These are phyloP conservation scores for Nothopassalora personata DNA, from an alignment of 2,329 filamentous ascomycete genomes.

Conservation along the genomic window DNA sequence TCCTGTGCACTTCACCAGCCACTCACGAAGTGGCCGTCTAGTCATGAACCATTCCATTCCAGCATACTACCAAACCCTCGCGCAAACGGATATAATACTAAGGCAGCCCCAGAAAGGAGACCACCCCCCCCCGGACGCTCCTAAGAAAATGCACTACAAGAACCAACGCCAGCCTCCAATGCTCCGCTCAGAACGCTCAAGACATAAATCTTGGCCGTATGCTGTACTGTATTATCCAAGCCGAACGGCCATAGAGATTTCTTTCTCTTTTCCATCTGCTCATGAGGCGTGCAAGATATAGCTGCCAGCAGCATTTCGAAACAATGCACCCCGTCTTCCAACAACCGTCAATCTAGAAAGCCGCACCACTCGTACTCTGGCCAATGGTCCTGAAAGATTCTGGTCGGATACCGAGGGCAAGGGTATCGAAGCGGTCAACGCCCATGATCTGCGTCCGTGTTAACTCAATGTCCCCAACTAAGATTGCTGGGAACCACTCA, in stretches of 20 bases:
- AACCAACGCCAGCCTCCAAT: neutral
- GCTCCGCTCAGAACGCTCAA: neutral
- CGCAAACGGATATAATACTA: neutral
- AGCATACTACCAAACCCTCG: neutral
- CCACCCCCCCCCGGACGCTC: neutral
- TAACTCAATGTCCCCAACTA: neutral
- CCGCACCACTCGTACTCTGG: constrained; percentile 14
- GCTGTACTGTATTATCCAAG: neutral
- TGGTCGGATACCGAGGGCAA: constrained; percentile 16
- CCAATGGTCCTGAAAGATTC: constrained; percentile 20
- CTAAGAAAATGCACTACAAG: neutral
- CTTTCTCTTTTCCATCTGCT: neutral
- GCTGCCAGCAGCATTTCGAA: neutral
- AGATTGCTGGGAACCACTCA: constrained; percentile 15
- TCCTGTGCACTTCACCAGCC: neutral
- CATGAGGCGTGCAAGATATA: neutral
- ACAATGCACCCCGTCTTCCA: neutral
- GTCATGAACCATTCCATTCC: neutral
- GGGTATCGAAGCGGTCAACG: constrained; percentile 23
- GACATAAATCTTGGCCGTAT: neutral
- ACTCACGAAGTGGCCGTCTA: neutral
- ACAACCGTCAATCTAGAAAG: neutral
- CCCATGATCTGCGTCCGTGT: constrained; percentile 18
- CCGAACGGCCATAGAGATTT: neutral
- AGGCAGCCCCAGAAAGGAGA: neutral